Percentiles rank a stretch among this genome's conserved stretches.
Evolutionary conservation across 1,284 basidiomycete species (phyloP).

Genomic region (Ustilago shanxiensis): DNA sequence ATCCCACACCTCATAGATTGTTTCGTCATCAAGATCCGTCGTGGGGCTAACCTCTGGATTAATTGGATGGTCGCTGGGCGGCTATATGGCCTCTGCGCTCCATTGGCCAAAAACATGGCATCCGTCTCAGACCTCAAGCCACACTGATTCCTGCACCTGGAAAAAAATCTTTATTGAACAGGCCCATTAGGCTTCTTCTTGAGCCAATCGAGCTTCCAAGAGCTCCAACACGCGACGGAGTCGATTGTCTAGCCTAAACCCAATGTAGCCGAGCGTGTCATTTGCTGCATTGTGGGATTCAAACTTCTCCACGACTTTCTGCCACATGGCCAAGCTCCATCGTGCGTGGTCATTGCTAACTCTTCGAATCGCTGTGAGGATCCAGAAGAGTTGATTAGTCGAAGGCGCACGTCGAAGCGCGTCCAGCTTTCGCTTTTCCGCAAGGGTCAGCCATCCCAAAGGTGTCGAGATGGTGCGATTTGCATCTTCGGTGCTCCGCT

Average conservation of each 20-base stretch:
- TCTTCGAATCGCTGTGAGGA: slow-evolving; percentile 43
- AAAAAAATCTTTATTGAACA: too few species aligned
- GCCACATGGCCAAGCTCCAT: slow-evolving; percentile 49
- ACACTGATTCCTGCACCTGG: not conserved
- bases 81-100: too few species aligned
- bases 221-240: slow-evolving; percentile 36
- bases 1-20: too few species aligned
- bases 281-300: not conserved
- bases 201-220: slow-evolving; percentile 16
- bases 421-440: slow-evolving; percentile 31
- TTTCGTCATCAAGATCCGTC: too few species aligned
- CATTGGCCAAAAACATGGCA: too few species aligned
- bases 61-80: too few species aligned
- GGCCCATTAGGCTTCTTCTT: not conserved
- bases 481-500: not conserved
- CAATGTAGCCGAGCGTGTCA: slow-evolving; percentile 17
- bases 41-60: too few species aligned
- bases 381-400: slow-evolving; percentile 47
- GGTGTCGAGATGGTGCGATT: slow-evolving; percentile 20
- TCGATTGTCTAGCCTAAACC: slow-evolving; percentile 31
- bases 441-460: slow-evolving; percentile 20
- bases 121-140: too few species aligned
- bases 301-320: slow-evolving; percentile 41
- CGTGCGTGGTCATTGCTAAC: slow-evolving; percentile 39
- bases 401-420: slow-evolving; percentile 24